These are phyloP conservation scores for Psidium guajava DNA, from an alignment of 345 rosid genomes.

Conservation along the genomic window DNA sequence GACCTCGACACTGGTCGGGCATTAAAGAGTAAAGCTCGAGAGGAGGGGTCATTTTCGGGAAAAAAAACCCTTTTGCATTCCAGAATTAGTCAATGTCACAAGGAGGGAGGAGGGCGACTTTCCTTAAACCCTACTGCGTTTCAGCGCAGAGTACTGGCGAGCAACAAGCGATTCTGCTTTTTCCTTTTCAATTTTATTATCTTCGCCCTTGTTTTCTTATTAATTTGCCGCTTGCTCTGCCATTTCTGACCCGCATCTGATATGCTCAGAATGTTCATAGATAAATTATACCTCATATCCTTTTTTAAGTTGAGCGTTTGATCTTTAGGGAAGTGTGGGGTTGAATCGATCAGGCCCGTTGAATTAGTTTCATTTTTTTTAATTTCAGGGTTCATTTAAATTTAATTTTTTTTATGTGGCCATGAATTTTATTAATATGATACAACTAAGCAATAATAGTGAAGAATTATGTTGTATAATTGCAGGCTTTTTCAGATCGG, in stretches of 20 bases:
- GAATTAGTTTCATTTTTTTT: not conserved
- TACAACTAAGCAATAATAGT: not conserved
- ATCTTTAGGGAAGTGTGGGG: not conserved
- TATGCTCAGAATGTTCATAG: not conserved
- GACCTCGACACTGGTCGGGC: not conserved
- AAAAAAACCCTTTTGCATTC: not conserved
- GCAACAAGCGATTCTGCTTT: not conserved
- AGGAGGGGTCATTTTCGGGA: conserved; percentile 22
- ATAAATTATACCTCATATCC: not conserved
- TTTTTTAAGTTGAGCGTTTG: not conserved
- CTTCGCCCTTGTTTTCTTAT: not conserved
- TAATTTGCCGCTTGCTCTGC: conserved; percentile 1
- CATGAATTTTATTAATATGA: not conserved
- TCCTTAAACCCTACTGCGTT: conserved; percentile 6
- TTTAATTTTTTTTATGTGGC: not conserved
- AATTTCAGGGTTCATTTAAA: not conserved
- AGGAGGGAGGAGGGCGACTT: not conserved
- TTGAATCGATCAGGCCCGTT: not conserved
- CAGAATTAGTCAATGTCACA: conserved; percentile 20
- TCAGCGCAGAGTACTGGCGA: not conserved
- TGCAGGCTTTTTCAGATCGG: conserved; percentile 95
- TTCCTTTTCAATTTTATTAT: not conserved
- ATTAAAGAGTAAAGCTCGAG: conserved; percentile 21
- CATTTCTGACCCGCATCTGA: not conserved
- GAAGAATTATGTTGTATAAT: not conserved